Base-by-base conservation (phyloP, 2,329 filamentous ascomycete species). In the Aspergillus sp. region DNA sequence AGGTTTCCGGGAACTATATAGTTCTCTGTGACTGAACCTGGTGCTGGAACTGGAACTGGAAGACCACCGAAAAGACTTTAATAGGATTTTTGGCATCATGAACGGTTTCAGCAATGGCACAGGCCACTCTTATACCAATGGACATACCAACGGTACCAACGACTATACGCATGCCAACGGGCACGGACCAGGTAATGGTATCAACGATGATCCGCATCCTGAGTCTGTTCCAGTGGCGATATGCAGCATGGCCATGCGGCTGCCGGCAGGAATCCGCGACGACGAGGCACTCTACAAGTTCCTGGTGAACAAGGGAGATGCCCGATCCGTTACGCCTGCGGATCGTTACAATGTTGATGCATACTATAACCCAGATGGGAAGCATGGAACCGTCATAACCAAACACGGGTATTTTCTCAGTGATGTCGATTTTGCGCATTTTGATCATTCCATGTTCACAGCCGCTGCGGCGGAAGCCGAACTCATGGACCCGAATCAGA, bases 401-500 rank as follows among this genome's bases (percentile, higher is more conserved):
- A 53, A 41, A 6, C 54, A 60, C 21, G 66, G 65, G 0, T 67
- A 73, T 43, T 72, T 72, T 40, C 58, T 75, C 0, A 58, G 31
- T 33, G 31, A 72, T 7, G 68, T 71, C 3, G 64, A 74, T 43
- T 52, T 68, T 3, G 52, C 35, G 4, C 19, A 19, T 8, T 60
- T 73, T 11, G 72, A 74, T 40, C 33, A 55, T 8, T 51, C 60
- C 0, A 69, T 72, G 41, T 75, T 71, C 35, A 56, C 61, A 6
- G 64, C 71, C 27, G 31, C 31, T 12, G 31, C 52, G 4, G 40
- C 31, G 1, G 72, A 75, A 47, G 57, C 63, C 2, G 64, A 52
- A 19, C 45, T 51, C 7, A 39, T 68, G 6, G 73, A 76, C 48
- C 73, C 73, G 1, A 68, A 73, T 41, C 72, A 74, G 49, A 58